Conservation (phyloP, 495 filamentous ascomycete species). For the Clohesyomyces aquaticus region DNA sequence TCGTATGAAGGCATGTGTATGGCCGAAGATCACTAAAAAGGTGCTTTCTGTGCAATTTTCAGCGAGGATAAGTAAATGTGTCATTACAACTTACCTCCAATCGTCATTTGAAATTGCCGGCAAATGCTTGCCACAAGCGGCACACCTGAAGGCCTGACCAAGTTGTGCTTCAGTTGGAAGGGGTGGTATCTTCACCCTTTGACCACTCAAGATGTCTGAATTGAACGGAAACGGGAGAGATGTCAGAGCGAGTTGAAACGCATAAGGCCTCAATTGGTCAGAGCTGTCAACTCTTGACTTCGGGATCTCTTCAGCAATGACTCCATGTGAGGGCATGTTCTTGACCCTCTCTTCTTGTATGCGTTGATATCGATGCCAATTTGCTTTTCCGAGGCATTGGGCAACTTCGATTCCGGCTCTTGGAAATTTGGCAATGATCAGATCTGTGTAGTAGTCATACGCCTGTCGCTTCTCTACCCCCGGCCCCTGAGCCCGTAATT, state of each 20-base stretch:
- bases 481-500: background rate
- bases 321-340: background rate
- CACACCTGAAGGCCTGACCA: constrained; percentile 23
- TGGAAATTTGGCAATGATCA: constrained; percentile 29
- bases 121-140: constrained; percentile 21
- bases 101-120: constrained; percentile 5
- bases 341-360: constrained; percentile 9
- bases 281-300: too few relatives aligned
- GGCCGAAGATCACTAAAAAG: constrained; percentile 23
- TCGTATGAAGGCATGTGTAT: constrained; percentile 17
- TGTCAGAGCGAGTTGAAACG: too few relatives aligned
- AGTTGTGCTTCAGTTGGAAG: constrained; percentile 11
- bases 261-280: too few relatives aligned
- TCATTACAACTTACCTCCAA: constrained; percentile 20
- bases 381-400: constrained; percentile 29
- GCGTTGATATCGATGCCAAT: constrained; percentile 32
- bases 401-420: constrained; percentile 7
- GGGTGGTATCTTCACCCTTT: constrained; percentile 5
- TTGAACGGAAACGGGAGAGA: constrained; percentile 23
- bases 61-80: background rate
- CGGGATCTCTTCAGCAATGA: background rate
- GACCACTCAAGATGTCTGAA: constrained; percentile 22
- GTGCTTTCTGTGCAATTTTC: constrained; percentile 16
- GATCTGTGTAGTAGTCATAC: constrained; percentile 22
- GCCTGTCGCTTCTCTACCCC: constrained; percentile 3